These are phyloP conservation scores for Phytophthora pini DNA, from an alignment of 352 stramenopile genomes.

Conservation along the genomic window DNA sequence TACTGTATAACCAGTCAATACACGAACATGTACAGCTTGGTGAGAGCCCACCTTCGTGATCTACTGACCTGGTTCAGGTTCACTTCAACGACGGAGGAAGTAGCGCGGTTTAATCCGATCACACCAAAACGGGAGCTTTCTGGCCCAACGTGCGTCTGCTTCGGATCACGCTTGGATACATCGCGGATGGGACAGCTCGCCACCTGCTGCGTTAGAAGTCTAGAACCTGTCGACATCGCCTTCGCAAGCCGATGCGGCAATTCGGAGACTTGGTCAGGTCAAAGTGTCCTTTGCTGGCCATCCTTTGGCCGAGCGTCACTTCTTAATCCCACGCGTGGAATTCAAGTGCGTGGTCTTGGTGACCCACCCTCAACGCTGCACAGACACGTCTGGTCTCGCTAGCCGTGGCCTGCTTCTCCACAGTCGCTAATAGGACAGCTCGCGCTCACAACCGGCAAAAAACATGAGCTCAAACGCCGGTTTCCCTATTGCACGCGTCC, in stretches of 20 bases:
- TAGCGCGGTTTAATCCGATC: conserved; percentile 1
- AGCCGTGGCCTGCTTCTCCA: conserved; percentile 1
- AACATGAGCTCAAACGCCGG: conserved; percentile 14
- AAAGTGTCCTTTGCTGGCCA: no score
- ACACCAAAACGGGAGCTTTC: neutral
- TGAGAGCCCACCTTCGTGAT: neutral
- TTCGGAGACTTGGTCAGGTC: no score
- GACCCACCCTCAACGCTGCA: conserved; percentile 9
- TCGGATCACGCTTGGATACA: conserved; percentile 7
- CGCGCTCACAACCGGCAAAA: neutral
- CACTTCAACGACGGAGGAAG: conserved; percentile 8
- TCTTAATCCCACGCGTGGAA: conserved; percentile 3
- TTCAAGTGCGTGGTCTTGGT: conserved; percentile 11
- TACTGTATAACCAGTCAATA: conserved; percentile 1
- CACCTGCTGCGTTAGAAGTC: neutral
- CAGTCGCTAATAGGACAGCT: conserved; percentile 8
- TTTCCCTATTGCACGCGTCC: conserved; percentile 39
- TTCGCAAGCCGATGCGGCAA: neutral
- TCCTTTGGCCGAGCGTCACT: conserved; percentile 1
- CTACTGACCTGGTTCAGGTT: conserved; percentile 2
- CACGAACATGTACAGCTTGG: conserved; percentile 4
- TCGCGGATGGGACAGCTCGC: neutral
- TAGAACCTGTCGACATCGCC: neutral
- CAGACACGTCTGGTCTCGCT: conserved; percentile 2
- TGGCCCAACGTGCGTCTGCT: neutral